Evolutionary conservation across 192 early-diverging fungal species (phyloP).

Genomic region (Coemansia sp.): DNA sequence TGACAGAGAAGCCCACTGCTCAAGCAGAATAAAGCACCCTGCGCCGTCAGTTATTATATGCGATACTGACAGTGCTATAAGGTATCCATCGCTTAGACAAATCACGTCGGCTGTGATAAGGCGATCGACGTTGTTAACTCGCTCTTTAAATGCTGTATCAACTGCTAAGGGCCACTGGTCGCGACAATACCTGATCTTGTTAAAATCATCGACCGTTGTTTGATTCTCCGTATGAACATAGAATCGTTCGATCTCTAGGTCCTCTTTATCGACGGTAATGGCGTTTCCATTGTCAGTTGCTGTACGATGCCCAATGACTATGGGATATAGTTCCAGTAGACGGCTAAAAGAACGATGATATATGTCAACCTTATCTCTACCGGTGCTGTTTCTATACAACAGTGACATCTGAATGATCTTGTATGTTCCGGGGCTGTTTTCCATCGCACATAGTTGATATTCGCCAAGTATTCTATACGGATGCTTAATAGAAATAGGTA

Average conservation of each 20-base stretch:
- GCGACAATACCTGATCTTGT: slow-evolving; percentile 14
- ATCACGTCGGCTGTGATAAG: slow-evolving; percentile 10
- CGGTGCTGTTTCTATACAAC: neutral
- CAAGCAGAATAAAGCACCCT: slow-evolving; percentile 10
- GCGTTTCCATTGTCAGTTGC: slow-evolving; percentile 2
- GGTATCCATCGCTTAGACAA: slow-evolving; percentile 12
- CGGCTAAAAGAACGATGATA: slow-evolving; percentile 3
- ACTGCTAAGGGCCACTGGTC: slow-evolving; percentile 14
- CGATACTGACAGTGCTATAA: slow-evolving; percentile 16
- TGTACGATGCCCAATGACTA: slow-evolving; percentile 14
- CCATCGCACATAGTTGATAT: too few relatives aligned
- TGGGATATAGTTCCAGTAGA: slow-evolving; percentile 17
- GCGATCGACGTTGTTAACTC: slow-evolving; percentile 10
- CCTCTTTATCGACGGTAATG: slow-evolving; percentile 11
- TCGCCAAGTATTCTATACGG: too few relatives aligned
- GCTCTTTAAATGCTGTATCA: slow-evolving; percentile 3
- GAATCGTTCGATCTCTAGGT: slow-evolving; percentile 6
- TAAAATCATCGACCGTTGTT: slow-evolving; percentile 11
- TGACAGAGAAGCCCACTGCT: slow-evolving; percentile 22
- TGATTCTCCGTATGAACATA: slow-evolving; percentile 6
- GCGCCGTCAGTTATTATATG: slow-evolving; percentile 24
- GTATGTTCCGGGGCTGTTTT: too few relatives aligned
- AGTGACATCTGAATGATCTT: too few relatives aligned
- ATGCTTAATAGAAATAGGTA: too few relatives aligned
- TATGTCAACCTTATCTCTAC: neutral